A percentile compares a stretch with the other conserved stretches of the same genome.
These are phyloP conservation scores for Vitis rupestris DNA, from an alignment of 164 flowering plant species.

Conservation along the genomic window DNA sequence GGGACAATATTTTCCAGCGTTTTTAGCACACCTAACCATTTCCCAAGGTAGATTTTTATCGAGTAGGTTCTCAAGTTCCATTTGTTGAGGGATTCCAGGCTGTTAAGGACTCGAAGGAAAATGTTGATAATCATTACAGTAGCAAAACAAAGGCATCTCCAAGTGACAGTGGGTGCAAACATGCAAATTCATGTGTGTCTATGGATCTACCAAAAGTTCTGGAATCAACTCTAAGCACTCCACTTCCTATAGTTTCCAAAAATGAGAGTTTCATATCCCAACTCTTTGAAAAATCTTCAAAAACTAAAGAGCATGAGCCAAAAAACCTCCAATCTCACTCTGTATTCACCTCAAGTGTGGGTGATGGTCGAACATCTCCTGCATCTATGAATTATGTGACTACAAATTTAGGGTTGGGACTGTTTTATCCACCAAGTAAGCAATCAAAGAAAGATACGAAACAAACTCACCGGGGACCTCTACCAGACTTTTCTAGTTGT, in stretches of 20 bases:
- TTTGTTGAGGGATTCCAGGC: conserved; percentile 35
- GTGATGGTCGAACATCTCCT: conserved; percentile 31
- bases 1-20: conserved; percentile 44
- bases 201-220: conserved; percentile 20
- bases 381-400: conserved; percentile 52
- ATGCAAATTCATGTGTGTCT: conserved; percentile 21
- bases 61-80: conserved; percentile 28
- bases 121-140: conserved; percentile 9
- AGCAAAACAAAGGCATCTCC: conserved; percentile 13
- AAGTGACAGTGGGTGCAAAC: conserved; percentile 14
- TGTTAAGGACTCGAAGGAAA: conserved; percentile 24
- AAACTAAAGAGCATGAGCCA: conserved; percentile 24
- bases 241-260: conserved; percentile 16
- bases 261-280: conserved; percentile 24
- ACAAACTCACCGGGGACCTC: conserved; percentile 17
- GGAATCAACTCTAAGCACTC: not conserved
- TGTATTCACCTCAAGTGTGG: conserved; percentile 23
- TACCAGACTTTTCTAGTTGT: conserved; percentile 23
- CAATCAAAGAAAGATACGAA: conserved; percentile 14
- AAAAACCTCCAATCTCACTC: conserved; percentile 21
- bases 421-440: conserved; percentile 24
- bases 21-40: conserved; percentile 31
- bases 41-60: conserved; percentile 19
- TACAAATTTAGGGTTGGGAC: conserved; percentile 66
- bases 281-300: conserved; percentile 24